Evolutionary conservation across 768 basidiomycete genomes (phyloP).

Genomic region (Tylopilus vinaceipallidus): DNA sequence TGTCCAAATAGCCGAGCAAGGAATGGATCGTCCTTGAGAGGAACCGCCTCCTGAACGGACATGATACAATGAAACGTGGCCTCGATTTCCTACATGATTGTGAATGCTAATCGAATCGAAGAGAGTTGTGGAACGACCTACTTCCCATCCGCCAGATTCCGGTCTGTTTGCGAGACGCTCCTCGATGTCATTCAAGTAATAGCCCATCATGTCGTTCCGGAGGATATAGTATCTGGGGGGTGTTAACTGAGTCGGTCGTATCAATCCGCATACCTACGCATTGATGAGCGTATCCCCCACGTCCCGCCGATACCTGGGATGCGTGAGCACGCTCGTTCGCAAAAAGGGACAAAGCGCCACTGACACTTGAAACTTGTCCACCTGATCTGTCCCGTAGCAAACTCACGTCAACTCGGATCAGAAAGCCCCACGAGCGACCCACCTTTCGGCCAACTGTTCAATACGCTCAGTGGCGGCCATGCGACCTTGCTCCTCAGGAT

Average conservation of each 20-base stretch:
- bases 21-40: conserved; percentile 50
- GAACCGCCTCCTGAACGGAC: conserved; percentile 85
- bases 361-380: conserved; percentile 77
- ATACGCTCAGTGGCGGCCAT: conserved; percentile 54
- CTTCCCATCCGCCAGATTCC: conserved; percentile 71
- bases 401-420: conserved; percentile 6
- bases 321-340: neutral
- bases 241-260: conserved; percentile 6
- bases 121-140: conserved; percentile 25
- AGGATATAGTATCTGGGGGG: conserved; percentile 77
- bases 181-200: conserved; percentile 60
- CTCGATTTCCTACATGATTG: conserved; percentile 69
- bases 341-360: conserved; percentile 24
- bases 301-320: conserved; percentile 72
- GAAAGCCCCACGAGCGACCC: conserved; percentile 11
- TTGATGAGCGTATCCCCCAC: conserved; percentile 88
- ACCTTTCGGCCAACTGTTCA: conserved; percentile 70
- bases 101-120: neutral
- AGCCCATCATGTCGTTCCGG: conserved; percentile 77
- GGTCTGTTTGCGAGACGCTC: conserved; percentile 47
- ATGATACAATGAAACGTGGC: conserved; percentile 83
- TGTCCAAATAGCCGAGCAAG: conserved; percentile 69
- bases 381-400: conserved; percentile 52
- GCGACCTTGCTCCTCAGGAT: conserved; percentile 70
- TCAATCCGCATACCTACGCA: conserved; percentile 50